These are phyloP conservation scores for Rickenella mellea DNA, from an alignment of 768 basidiomycete species.

Conservation along the genomic window DNA sequence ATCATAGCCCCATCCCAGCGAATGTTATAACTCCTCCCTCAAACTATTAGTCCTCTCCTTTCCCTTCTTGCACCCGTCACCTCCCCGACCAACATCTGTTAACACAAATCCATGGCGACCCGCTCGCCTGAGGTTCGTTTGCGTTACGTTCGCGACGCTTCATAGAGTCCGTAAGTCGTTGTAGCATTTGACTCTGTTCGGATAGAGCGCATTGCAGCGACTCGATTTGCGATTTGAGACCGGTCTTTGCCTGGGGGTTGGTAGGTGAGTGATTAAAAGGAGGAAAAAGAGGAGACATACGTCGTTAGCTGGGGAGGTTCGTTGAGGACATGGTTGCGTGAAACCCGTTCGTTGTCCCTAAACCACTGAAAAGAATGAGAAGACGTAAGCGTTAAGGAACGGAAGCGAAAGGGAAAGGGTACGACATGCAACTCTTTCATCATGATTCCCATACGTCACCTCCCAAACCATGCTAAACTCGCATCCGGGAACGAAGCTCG, in stretches of 20 bases:
- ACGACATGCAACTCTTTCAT: slow-evolving; percentile 12
- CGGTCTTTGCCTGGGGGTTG: slow-evolving; percentile 20
- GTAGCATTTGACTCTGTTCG: slow-evolving; percentile 45
- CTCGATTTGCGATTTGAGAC: slow-evolving; percentile 54
- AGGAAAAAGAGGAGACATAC: slow-evolving; percentile 8
- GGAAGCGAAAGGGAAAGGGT: neutral
- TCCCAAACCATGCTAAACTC: slow-evolving; percentile 93
- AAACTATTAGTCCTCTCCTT: too few species aligned
- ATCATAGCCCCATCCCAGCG: too few species aligned
- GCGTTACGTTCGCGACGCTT: too few species aligned
- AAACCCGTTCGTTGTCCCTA: slow-evolving; percentile 2
- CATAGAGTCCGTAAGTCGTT: slow-evolving; percentile 13
- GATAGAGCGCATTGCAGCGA: slow-evolving; percentile 50
- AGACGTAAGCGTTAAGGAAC: neutral
- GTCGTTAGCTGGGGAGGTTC: slow-evolving; percentile 10
- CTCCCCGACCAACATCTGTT: too few species aligned
- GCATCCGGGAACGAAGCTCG: slow-evolving; percentile 83
- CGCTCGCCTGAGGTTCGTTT: too few species aligned
- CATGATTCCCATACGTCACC: slow-evolving; percentile 49
- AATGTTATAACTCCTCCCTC: too few species aligned
- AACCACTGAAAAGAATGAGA: neutral
- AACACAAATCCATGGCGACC: too few species aligned
- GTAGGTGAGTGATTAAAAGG: slow-evolving; percentile 6
- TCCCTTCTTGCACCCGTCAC: too few species aligned
- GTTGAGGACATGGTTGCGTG: slow-evolving; percentile 12